These are phyloP conservation scores for Neofusicoccum umdonicola DNA, from an alignment of 2,329 filamentous ascomycete genomes.

Conservation along the genomic window DNA sequence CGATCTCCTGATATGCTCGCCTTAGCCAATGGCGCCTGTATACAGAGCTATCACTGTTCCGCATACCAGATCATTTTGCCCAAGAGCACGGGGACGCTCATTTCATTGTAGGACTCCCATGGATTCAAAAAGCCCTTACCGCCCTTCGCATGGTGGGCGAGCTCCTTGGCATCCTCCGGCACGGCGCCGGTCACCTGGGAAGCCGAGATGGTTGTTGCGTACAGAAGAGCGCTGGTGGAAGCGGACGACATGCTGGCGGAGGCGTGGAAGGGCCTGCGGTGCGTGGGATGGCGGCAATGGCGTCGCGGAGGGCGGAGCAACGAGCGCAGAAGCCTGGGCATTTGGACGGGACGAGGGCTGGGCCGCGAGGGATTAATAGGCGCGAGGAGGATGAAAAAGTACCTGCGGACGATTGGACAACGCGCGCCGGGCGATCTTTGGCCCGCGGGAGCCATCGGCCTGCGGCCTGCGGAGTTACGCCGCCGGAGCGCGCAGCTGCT, in stretches of 20 bases:
- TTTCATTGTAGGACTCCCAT: slow-evolving; percentile 53
- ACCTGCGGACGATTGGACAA: background rate
- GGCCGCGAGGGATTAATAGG: background rate
- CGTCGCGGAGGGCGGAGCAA: slow-evolving; percentile 1
- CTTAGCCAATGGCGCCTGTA: slow-evolving; percentile 14
- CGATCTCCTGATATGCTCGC: slow-evolving; percentile 36
- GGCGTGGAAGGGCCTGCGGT: slow-evolving; percentile 11
- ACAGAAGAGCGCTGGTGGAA: slow-evolving; percentile 34
- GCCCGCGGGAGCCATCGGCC: background rate
- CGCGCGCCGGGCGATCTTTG: slow-evolving; percentile 1
- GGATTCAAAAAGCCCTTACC: slow-evolving; percentile 58
- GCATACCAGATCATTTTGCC: slow-evolving; percentile 40
- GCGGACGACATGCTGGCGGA: slow-evolving; percentile 27
- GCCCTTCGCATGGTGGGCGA: slow-evolving; percentile 52
- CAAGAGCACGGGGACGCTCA: slow-evolving; percentile 33
- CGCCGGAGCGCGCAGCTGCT: background rate
- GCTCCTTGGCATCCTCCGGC: slow-evolving; percentile 46
- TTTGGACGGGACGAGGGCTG: slow-evolving; percentile 34
- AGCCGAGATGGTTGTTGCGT: slow-evolving; percentile 43
- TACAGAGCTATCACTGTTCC: background rate
- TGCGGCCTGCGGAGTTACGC: background rate
- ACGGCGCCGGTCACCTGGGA: slow-evolving; percentile 34
- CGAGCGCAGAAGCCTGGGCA: slow-evolving; percentile 7
- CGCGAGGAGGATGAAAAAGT: background rate
- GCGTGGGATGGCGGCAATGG: background rate